Evolutionary conservation across 306 rosid genomes (phyloP), one percentile per base, ranked within the genome.

Genomic region (Pachyrhizus erosus): DNA sequence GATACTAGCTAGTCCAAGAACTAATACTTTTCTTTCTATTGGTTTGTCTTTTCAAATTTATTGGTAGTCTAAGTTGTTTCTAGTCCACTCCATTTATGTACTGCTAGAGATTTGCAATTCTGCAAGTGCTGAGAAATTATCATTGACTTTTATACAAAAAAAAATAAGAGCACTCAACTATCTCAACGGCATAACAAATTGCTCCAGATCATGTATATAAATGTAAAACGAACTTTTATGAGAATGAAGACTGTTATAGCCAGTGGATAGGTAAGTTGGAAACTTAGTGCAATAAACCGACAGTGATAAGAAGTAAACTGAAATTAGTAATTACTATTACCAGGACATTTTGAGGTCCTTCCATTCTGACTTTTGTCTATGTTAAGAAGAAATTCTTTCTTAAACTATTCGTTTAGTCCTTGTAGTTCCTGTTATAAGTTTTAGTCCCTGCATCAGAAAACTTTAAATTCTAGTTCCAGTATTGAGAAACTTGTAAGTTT

Each of bases 11-110:
- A 34, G 9, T 73, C 52, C 15, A 43, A 72, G 67, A 71, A 39
- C 74, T 83, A 61, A 55, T 73, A 45, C 17, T 62, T 78, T 87
- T 75, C 78, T 58, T 82, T 76, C 15, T 31, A 71, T 64, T 61
- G 42, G 12, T 45, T 66, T 70, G 51, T 40, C 7, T 33, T 81
- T 43, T 15, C 15, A 18, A 87, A 27, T 66, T 65, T 45, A 3
- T 76, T 84, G 29, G 9, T 60, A 71, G 31, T 76, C 57, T 57
- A 68, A 68, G 39, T 72, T 77, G 48, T 75, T 78, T 73, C 75
- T 48, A 39, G 51, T 70, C 15, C 21, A 12, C 42, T 68, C 55
- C 52, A 45, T 81, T 64, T 76, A 34, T 34, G n/a, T 57, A 9
- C 45, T 84, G 34, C 37, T 20, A 62, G 55, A 77, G 70, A 23